Conservation (phyloP, 257 asterid genomes). For the Nicotiana tabacum region DNA sequence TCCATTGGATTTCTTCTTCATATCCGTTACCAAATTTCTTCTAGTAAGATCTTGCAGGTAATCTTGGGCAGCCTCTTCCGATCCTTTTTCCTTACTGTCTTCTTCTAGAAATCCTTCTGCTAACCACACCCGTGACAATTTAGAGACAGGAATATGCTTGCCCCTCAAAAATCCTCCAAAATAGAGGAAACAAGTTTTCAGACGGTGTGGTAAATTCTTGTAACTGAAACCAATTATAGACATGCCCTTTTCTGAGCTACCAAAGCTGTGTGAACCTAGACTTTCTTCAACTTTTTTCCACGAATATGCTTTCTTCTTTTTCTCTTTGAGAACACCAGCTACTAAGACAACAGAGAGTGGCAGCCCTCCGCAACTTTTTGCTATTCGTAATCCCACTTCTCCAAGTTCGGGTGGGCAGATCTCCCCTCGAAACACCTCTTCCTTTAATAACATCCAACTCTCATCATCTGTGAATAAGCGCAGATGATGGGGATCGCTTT, state of each 20-base stretch:
- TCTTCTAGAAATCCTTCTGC: conserved; percentile 6
- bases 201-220: background rate
- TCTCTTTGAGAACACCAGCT: background rate
- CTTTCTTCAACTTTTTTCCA: background rate
- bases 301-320: background rate
- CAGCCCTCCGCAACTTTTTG: background rate
- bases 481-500: background rate
- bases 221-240: conserved; percentile 6
- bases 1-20: background rate
- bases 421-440: background rate
- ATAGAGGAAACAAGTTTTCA: conserved; percentile 10
- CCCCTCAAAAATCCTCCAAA: conserved; percentile 9
- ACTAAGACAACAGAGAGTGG: background rate
- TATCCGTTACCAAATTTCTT: conserved; percentile 9
- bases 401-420: background rate
- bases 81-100: background rate
- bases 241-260: background rate
- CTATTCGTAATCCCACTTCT: background rate
- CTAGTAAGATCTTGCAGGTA: background rate
- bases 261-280: background rate
- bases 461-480: background rate
- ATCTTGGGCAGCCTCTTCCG: conserved; percentile 1
- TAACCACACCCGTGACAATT: conserved; percentile 3
- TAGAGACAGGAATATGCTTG: background rate
- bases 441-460: background rate